These are phyloP conservation scores for Blastocystis sp. DNA, from an alignment of 352 stramenopile species.

Conservation along the genomic window DNA sequence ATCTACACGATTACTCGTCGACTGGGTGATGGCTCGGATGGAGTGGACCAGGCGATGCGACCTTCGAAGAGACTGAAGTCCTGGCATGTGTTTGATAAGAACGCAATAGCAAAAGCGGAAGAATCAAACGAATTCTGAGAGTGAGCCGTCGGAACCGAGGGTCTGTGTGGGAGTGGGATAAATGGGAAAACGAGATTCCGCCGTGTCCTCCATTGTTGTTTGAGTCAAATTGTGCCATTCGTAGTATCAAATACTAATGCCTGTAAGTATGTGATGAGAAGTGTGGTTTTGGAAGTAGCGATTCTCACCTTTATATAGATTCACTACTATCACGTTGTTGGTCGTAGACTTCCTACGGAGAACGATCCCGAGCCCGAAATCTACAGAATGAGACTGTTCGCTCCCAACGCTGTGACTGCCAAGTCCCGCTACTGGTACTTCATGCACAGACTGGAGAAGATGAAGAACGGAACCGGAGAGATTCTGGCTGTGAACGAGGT, in stretches of 20 bases:
- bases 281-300: not conserved
- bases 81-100: not conserved
- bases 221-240: not conserved
- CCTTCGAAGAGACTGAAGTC: not conserved
- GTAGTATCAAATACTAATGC: not conserved
- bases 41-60: not conserved
- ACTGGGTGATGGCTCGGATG: not conserved
- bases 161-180: too few relatives aligned
- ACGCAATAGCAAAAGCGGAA: not conserved
- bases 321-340: not conserved
- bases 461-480: slow-evolving; percentile 99
- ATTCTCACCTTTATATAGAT: not conserved
- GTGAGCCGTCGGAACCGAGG: too few relatives aligned
- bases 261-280: not conserved
- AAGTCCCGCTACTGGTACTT: slow-evolving; percentile 99
- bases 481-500: slow-evolving; percentile 97
- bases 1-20: not conserved
- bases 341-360: slow-evolving; percentile 64
- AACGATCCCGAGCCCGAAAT: slow-evolving; percentile 90
- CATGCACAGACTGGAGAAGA: slow-evolving; percentile 99
- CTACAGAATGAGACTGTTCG: slow-evolving; percentile 96
- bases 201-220: not conserved
- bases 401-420: slow-evolving; percentile 85
- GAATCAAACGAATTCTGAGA: not conserved
- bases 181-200: not conserved